Percentiles rank a stretch among this genome's conserved stretches.
Evolutionary conservation across 768 basidiomycete species (phyloP).

Genomic region (Floccularia luteovirens): DNA sequence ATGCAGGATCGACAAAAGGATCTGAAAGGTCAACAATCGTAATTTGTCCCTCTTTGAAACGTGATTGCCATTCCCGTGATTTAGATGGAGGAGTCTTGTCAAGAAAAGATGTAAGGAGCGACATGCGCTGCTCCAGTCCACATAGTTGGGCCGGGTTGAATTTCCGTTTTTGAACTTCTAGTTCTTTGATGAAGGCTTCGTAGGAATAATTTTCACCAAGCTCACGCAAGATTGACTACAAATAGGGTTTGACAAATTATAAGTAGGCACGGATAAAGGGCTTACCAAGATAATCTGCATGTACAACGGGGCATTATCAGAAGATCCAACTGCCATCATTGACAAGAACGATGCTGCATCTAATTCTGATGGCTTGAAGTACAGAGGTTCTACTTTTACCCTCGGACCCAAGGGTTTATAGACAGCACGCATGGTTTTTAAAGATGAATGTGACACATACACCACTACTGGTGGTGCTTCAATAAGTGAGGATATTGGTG

Average conservation of each 20-base stretch:
- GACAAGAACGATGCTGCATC: constrained; percentile 65
- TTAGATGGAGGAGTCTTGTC: too few species aligned
- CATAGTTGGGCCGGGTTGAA: constrained; percentile 52
- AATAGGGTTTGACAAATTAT: background rate
- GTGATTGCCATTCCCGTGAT: constrained; percentile 3
- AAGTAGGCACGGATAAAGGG: background rate
- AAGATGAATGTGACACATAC: constrained; percentile 53
- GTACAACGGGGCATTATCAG: constrained; percentile 58
- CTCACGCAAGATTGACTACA: constrained; percentile 50
- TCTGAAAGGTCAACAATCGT: constrained; percentile 70
- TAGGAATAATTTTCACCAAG: constrained; percentile 56
- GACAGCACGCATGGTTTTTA: constrained; percentile 51
- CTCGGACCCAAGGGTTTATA: constrained; percentile 44
- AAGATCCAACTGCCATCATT: constrained; percentile 65
- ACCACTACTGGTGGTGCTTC: constrained; percentile 32
- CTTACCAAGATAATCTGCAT: constrained; percentile 61
- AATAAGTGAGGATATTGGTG: constrained; percentile 20
- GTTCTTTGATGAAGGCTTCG: constrained; percentile 33
- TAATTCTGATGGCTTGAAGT: constrained; percentile 50
- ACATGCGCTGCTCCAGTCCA: constrained; percentile 57
- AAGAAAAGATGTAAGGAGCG: constrained; percentile 52
- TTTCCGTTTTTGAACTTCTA: constrained; percentile 36
- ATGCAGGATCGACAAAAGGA: constrained; percentile 59
- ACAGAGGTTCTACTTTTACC: constrained; percentile 46
- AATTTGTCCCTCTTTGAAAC: constrained; percentile 50